These are phyloP conservation scores for Chaetomiaceae sp. DNA, from an alignment of 2,329 filamentous ascomycete genomes.

Conservation along the genomic window DNA sequence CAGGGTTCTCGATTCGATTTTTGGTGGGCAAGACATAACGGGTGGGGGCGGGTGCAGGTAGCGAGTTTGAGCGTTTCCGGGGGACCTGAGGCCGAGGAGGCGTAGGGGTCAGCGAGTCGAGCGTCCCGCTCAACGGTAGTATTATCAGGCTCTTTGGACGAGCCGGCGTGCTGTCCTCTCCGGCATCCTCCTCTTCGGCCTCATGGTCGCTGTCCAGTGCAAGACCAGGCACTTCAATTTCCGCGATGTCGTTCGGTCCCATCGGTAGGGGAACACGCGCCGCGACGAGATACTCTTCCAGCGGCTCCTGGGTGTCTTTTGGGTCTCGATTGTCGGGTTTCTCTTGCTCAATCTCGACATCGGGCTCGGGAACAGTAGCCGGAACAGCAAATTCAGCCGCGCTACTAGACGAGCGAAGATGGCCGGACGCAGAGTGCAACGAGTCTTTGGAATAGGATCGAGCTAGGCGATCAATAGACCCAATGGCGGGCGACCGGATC, in stretches of 20 bases:
- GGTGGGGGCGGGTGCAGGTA: constrained; percentile 39
- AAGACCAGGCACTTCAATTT: constrained; percentile 75
- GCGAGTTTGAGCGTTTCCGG: constrained; percentile 46
- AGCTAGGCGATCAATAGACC: constrained; percentile 35
- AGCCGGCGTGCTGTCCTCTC: constrained; percentile 30
- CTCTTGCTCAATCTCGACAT: constrained; percentile 16
- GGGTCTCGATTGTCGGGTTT: constrained; percentile 7
- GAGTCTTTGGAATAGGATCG: constrained; percentile 49
- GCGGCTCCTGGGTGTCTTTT: constrained; percentile 15
- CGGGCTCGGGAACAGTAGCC: constrained; percentile 37
- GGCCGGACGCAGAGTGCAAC: constrained; percentile 30
- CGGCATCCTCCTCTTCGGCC: constrained; percentile 37
- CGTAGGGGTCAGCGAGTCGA: constrained; percentile 33
- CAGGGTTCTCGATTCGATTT: not conserved
- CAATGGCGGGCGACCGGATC: constrained; percentile 54
- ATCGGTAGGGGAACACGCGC: constrained; percentile 66
- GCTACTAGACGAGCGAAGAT: constrained; percentile 38
- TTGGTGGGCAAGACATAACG: constrained; percentile 5
- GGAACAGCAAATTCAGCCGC: constrained; percentile 35
- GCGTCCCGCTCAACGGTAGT: constrained; percentile 27
- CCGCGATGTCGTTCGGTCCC: constrained; percentile 63
- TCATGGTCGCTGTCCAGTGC: constrained; percentile 61
- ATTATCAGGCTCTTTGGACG: constrained; percentile 48
- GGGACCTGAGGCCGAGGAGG: constrained; percentile 36
- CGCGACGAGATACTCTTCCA: constrained; percentile 45